Percentiles rank a stretch among this genome's conserved stretches.
Evolutionary conservation across 768 basidiomycete species (phyloP).

Genomic region (Kwoniella bestiolae): DNA sequence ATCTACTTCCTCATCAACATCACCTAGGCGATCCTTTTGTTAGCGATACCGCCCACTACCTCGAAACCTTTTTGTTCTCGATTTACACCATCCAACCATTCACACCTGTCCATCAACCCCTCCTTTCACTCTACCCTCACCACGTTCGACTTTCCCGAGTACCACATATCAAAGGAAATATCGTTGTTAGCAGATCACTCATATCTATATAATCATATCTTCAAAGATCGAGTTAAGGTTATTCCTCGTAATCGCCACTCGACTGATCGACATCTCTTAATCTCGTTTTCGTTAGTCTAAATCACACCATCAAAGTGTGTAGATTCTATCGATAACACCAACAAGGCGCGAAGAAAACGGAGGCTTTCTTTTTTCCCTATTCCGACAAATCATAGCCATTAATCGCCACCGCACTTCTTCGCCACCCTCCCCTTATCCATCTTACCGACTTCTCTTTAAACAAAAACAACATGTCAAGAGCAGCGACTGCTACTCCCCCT

Average conservation of each 20-base stretch:
- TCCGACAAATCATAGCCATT: slow-evolving; percentile 43
- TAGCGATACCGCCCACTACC: no score
- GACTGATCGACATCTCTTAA: not conserved
- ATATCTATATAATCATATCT: not conserved
- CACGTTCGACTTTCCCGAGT: not conserved
- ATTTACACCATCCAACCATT: not conserved
- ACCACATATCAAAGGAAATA: not conserved
- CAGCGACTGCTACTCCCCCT: slow-evolving; percentile 46
- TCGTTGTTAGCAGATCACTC: not conserved
- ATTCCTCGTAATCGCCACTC: slow-evolving; percentile 8
- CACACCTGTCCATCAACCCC: not conserved
- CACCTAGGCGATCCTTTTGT: not conserved
- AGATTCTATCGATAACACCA: slow-evolving; percentile 4
- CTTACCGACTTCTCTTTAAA: slow-evolving; percentile 15
- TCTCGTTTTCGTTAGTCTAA: no score
- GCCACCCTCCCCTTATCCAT: slow-evolving; percentile 38
- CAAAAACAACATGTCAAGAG: slow-evolving; percentile 37
- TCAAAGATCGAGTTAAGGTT: not conserved
- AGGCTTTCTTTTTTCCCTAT: slow-evolving; percentile 12
- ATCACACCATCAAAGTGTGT: slow-evolving; percentile 11
- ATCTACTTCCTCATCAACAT: not conserved
- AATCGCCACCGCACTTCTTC: slow-evolving; percentile 50
- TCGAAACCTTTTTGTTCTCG: no score
- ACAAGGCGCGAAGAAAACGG: slow-evolving; percentile 52
- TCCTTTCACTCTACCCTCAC: not conserved